Base-by-base conservation (phyloP, 2,329 filamentous ascomycete genomes). In the Apiospora rasikravindrae region DNA sequence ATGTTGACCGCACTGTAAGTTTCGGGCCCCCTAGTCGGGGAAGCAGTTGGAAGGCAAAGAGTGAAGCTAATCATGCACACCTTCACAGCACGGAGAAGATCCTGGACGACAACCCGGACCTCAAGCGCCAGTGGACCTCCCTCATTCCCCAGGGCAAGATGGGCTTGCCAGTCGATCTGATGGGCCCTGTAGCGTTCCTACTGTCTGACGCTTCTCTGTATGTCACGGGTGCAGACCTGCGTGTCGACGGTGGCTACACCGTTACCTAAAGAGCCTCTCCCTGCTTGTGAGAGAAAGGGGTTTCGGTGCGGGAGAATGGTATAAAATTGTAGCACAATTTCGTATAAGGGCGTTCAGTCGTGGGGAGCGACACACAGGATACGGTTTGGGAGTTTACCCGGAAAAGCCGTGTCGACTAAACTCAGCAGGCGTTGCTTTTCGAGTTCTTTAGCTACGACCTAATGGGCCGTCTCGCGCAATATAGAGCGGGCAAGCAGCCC, bases 121-220 rank as follows among this genome's bases (percentile, higher is more conserved):
- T 98, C 51, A 93, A 95, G 83, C 88, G 92, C 80, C 92, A 96
- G 83, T 98, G 96, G 96, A 97, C 91, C 19, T 95, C 93, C 1
- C 88, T 97, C 70, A 98, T 98, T 74, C 96, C 96, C 0, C 91
- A 94, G 80, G 96, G 95, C 72, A 96, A 96, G 85, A 98, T 98
- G 94, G 96, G 96, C 37, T 88, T 91, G 69, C 96, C 96, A 0
- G 91, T 95, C 81, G 96, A 98, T 78, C 88, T 98, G 72, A 97
- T 97, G 93, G 96, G 96, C 2, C 94, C 95, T 6, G 95, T 98
- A 40, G 92, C 94, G 22, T 97, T 96, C 86, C 85, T 97, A 72
- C 89, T 94, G 53, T 95, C 92, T 73, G 94, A 96, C 78, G 94
- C 94, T 2, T 90, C 90, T 69, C 86, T 86, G 69, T 96, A 95